A percentile compares a stretch with the other conserved stretches of the same genome.
Conservation (phyloP, 2,329 filamentous ascomycete genomes). For the Talaromyces albobiverticillius region DNA sequence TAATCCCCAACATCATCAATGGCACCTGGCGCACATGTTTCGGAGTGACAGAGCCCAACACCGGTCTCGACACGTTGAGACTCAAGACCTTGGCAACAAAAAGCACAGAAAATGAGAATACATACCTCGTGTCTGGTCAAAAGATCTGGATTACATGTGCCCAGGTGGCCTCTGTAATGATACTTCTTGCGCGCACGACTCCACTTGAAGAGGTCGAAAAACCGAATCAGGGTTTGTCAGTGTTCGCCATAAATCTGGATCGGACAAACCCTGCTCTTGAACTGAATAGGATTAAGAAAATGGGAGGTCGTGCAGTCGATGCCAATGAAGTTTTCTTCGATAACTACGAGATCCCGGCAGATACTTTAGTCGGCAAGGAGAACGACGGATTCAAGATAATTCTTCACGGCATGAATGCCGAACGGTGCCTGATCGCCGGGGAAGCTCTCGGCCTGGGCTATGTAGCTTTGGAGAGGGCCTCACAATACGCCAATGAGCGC, state of each 20-base stretch:
- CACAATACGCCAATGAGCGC: constrained; percentile 63
- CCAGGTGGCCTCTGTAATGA: constrained; percentile 79
- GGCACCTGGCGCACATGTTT: constrained; percentile 74
- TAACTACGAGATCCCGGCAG: constrained; percentile 64
- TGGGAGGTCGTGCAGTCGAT: constrained; percentile 79
- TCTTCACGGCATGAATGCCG: constrained; percentile 76
- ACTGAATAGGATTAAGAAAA: constrained; percentile 73
- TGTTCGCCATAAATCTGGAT: constrained; percentile 79
- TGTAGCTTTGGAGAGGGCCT: constrained; percentile 61
- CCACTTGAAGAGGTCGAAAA: constrained; percentile 65
- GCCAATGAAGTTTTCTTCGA: constrained; percentile 89
- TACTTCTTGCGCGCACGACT: constrained; percentile 74
- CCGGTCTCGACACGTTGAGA: constrained; percentile 73
- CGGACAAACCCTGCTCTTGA: constrained; percentile 58
- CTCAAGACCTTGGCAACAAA: constrained; percentile 64
- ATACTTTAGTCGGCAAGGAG: constrained; percentile 67
- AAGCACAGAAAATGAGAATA: constrained; percentile 45
- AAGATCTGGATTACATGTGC: constrained; percentile 91
- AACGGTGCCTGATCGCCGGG: constrained; percentile 71
- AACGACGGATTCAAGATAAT: constrained; percentile 76
- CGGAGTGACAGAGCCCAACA: constrained; percentile 80
- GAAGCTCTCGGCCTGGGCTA: constrained; percentile 80
- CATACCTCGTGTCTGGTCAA: constrained; percentile 69
- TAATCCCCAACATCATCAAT: constrained; percentile 68
- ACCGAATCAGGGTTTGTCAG: constrained; percentile 70